Conservation (phyloP, 768 basidiomycete genomes). For the Lepiota venenata region DNA sequence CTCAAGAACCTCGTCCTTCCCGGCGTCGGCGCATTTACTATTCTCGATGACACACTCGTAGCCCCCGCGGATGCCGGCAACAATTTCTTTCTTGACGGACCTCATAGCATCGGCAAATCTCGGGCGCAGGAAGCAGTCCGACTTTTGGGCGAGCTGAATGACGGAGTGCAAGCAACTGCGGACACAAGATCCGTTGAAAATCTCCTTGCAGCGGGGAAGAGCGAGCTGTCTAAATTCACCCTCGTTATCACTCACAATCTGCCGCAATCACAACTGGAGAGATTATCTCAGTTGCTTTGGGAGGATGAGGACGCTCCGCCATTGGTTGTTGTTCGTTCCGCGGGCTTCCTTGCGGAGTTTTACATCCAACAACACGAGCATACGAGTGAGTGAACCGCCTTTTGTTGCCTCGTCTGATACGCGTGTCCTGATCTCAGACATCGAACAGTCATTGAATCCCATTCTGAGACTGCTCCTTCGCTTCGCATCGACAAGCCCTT, state of each 20-base stretch:
- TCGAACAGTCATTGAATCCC: conserved; percentile 77
- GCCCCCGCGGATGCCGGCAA: conserved; percentile 82
- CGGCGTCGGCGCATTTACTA: conserved; percentile 93
- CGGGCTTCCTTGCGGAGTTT: conserved; percentile 89
- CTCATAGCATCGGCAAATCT: conserved; percentile 71
- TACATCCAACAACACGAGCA: conserved; percentile 90
- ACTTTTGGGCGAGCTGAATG: conserved; percentile 83
- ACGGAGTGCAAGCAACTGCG: conserved; percentile 71
- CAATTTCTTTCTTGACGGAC: conserved; percentile 91
- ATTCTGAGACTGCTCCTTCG: conserved; percentile 70
- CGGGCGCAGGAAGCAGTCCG: conserved; percentile 79
- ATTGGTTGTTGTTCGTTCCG: conserved; percentile 76
- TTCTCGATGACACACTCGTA: conserved; percentile 66
- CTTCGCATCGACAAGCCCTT: conserved; percentile 90
- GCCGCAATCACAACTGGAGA: conserved; percentile 46
- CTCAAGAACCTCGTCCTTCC: conserved; percentile 97
- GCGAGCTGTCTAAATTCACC: conserved; percentile 50
- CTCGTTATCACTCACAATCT: conserved; percentile 88
- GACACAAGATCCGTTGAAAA: conserved; percentile 53
- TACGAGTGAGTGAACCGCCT: conserved; percentile 48
- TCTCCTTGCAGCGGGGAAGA: conserved; percentile 45
- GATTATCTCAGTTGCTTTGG: conserved; percentile 70
- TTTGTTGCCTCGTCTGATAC: not conserved
- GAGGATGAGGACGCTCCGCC: conserved; percentile 52
- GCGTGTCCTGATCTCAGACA: not conserved